A percentile compares a stretch with the other conserved stretches of the same genome.
Conservation (phyloP, 345 rosid genomes). For the Rhizophora apiculata region DNA sequence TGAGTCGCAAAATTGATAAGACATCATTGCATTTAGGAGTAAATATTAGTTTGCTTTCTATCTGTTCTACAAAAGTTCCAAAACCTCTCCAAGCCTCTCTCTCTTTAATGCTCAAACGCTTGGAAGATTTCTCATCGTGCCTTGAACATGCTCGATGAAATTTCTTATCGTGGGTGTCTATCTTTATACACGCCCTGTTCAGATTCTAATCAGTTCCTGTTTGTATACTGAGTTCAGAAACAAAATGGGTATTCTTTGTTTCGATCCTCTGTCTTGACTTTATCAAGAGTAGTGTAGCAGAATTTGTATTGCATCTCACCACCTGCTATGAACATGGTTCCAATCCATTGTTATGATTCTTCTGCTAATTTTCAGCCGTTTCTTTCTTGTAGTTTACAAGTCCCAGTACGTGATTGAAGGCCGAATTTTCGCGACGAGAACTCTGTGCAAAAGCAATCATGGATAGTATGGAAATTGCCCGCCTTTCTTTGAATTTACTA, state of each 20-base stretch:
- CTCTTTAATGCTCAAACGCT: no score
- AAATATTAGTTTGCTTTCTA: no score
- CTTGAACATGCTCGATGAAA: constrained; percentile 25
- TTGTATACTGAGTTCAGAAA: background rate
- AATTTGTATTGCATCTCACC: background rate
- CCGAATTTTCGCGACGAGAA: constrained; percentile 1
- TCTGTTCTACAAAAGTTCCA: background rate
- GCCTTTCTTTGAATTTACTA: background rate
- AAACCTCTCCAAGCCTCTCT: background rate
- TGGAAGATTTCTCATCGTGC: background rate
- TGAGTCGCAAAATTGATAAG: no score
- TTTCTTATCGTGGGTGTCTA: background rate
- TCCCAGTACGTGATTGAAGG: background rate
- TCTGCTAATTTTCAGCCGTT: background rate
- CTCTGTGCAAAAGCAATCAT: constrained; percentile 26
- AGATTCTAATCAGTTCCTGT: background rate
- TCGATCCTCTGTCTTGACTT: background rate
- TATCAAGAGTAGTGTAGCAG: background rate
- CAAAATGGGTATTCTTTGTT: background rate
- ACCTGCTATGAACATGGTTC: background rate
- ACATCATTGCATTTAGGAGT: no score
- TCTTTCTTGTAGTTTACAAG: constrained; percentile 15
- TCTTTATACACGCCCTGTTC: background rate
- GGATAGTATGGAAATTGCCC: constrained; percentile 38
- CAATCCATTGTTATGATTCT: background rate